Conservation (phyloP, 345 rosid genomes). For the Pelargonium nanum region DNA sequence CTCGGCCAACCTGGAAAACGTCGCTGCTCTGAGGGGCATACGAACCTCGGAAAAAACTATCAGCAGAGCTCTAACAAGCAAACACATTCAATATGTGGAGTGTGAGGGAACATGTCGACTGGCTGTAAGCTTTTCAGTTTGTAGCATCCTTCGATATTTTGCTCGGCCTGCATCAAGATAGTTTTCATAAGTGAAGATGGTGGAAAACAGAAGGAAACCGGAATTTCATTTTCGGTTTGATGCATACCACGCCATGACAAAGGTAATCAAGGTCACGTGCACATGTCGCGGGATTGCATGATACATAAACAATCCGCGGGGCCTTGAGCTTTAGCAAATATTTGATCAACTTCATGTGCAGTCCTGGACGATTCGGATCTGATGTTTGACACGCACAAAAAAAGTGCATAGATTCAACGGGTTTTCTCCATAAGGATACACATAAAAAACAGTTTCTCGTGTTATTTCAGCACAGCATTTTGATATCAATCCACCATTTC, state of each 20-base stretch:
- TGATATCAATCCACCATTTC: too few relatives aligned
- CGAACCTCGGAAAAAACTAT: slow-evolving; percentile 4
- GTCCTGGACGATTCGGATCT: slow-evolving; percentile 96
- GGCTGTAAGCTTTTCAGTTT: slow-evolving; percentile 64
- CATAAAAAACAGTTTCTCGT: too few relatives aligned
- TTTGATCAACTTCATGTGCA: slow-evolving; percentile 91
- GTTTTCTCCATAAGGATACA: too few relatives aligned
- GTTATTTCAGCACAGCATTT: too few relatives aligned
- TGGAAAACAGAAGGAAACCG: not conserved
- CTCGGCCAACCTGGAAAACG: too few relatives aligned
- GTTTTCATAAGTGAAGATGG: slow-evolving; percentile 14
- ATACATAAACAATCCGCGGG: slow-evolving; percentile 67
- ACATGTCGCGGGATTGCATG: slow-evolving; percentile 91
- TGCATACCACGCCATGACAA: slow-evolving; percentile 73
- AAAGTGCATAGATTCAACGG: not conserved
- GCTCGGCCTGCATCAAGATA: slow-evolving; percentile 38
- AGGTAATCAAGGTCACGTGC: slow-evolving; percentile 94
- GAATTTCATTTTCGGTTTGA: not conserved
- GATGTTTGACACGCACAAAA: slow-evolving; percentile 19
- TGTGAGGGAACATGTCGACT: slow-evolving; percentile 95
- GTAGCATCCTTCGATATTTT: slow-evolving; percentile 61
- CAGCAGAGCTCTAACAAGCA: slow-evolving; percentile 68
- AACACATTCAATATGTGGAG: slow-evolving; percentile 89
- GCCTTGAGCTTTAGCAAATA: slow-evolving; percentile 71
- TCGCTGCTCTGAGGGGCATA: too few relatives aligned